A percentile compares a stretch with the other conserved stretches of the same genome.
phyloP scores from a whole-genome alignment of 2,329 filamentous ascomycete genomes.

The Aspergillus pseudoglaucus region DNA sequence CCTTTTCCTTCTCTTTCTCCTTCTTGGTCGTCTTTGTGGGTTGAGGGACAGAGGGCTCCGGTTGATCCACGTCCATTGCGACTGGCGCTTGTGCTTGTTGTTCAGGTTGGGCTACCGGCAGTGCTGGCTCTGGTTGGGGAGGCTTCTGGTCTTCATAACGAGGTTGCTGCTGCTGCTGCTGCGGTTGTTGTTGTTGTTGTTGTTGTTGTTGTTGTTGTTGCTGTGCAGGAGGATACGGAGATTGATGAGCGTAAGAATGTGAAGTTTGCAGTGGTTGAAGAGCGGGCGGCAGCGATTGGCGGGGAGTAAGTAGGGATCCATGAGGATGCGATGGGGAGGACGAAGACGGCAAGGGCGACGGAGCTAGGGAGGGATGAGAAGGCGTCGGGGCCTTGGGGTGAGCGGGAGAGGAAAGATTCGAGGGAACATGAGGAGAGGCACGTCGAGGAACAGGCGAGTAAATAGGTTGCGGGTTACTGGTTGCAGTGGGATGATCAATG shows the following conservation, averaged over 20 bases:
- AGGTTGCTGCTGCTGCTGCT: conserved; percentile 14
- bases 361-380: conserved; percentile 17
- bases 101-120: conserved; percentile 7
- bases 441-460: conserved; percentile 23
- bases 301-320: conserved; percentile 11
- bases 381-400: conserved; percentile 19
- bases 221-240: conserved; percentile 17
- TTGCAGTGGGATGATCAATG: conserved; percentile 57
- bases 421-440: background rate
- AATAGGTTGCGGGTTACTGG: conserved; percentile 13
- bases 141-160: background rate
- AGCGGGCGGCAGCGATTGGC: conserved; percentile 7
- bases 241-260: conserved; percentile 19
- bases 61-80: conserved; percentile 32
- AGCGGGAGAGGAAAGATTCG: conserved; percentile 15
- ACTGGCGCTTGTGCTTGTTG: conserved; percentile 14
- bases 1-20: conserved; percentile 32
- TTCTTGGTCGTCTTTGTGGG: conserved; percentile 30
- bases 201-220: conserved; percentile 10
- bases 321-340: conserved; percentile 14
- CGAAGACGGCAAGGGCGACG: conserved; percentile 16
- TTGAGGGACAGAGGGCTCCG: conserved; percentile 13
- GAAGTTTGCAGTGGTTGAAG: conserved; percentile 13
- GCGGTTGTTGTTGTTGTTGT: conserved; percentile 14
- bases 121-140: background rate